phyloP scores from a whole-genome alignment of 257 asterid species.

The Nicotiana sylvestris region DNA sequence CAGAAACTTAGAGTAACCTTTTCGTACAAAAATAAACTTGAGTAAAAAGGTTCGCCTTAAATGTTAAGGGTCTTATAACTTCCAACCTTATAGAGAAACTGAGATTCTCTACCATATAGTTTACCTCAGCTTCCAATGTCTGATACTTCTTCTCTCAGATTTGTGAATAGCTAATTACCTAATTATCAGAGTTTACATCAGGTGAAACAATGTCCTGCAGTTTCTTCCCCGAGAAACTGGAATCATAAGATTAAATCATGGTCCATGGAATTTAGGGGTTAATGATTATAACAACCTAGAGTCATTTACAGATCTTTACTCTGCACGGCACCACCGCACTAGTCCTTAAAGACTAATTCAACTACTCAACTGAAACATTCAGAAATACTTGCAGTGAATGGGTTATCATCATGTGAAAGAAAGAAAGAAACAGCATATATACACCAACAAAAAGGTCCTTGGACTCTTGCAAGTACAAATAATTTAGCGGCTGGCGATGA shows the following conservation, averaged over 20 bases:
- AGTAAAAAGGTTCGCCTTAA: background rate
- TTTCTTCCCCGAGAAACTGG: background rate
- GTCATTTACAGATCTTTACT: background rate
- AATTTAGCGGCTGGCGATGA: background rate
- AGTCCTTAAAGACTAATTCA: background rate
- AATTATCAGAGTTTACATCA: background rate
- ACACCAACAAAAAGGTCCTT: background rate
- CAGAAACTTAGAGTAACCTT: background rate
- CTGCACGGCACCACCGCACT: background rate
- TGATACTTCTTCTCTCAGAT: background rate
- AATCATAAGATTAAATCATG: background rate
- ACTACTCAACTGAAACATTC: background rate
- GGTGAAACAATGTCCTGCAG: background rate
- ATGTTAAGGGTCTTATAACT: background rate
- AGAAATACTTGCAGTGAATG: background rate
- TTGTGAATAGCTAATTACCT: background rate
- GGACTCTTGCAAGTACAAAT: background rate
- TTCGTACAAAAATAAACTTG: background rate
- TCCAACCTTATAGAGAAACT: background rate
- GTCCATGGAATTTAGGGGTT: background rate
- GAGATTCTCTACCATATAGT: background rate
- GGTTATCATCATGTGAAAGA: background rate
- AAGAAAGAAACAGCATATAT: background rate
- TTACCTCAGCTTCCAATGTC: background rate
- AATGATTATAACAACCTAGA: background rate